Conservation (phyloP, 1,139 yeast species). For the Geotrichum restrictum region DNA sequence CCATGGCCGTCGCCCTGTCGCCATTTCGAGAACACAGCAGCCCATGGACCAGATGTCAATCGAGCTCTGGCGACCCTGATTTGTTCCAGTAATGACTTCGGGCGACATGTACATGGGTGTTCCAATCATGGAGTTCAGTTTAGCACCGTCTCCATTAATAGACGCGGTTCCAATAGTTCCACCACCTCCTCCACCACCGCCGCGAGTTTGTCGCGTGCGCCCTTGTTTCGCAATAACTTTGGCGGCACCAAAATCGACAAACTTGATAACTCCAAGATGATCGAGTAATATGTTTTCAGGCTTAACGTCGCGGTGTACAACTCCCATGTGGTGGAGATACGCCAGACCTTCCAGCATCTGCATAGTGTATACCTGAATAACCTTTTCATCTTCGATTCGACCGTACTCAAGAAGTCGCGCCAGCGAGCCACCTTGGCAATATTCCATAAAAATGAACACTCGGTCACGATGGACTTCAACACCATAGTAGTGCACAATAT, state of each 20-base stretch:
- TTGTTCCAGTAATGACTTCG: constrained; percentile 82
- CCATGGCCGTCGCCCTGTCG: constrained; percentile 53
- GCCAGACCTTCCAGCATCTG: constrained; percentile 96
- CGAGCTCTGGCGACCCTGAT: constrained; percentile 63
- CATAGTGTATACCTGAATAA: constrained; percentile 81
- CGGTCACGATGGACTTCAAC: constrained; percentile 96
- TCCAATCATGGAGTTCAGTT: constrained; percentile 66
- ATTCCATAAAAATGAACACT: constrained; percentile 95
- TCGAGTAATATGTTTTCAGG: constrained; percentile 91
- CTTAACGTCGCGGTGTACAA: constrained; percentile 92
- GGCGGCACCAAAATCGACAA: constrained; percentile 97
- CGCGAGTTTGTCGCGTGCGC: constrained; percentile 38
- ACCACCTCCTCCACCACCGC: too few relatives aligned
- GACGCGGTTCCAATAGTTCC: constrained; percentile 15
- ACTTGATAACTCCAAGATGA: constrained; percentile 88
- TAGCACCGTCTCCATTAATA: constrained; percentile 26
- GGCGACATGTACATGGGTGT: constrained; percentile 99
- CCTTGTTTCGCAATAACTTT: constrained; percentile 80
- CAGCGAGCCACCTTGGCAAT: constrained; percentile 92
- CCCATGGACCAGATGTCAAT: constrained; percentile 71
- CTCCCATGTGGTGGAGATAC: constrained; percentile 88
- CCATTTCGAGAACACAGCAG: constrained; percentile 93
- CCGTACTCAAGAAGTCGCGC: constrained; percentile 84
- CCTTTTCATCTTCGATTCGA: constrained; percentile 93
- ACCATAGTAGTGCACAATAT: constrained; percentile 92